A percentile compares a stretch with the other conserved stretches of the same genome.
phyloP scores from a whole-genome alignment of 75 land plant species.

The Pinus taeda region DNA sequence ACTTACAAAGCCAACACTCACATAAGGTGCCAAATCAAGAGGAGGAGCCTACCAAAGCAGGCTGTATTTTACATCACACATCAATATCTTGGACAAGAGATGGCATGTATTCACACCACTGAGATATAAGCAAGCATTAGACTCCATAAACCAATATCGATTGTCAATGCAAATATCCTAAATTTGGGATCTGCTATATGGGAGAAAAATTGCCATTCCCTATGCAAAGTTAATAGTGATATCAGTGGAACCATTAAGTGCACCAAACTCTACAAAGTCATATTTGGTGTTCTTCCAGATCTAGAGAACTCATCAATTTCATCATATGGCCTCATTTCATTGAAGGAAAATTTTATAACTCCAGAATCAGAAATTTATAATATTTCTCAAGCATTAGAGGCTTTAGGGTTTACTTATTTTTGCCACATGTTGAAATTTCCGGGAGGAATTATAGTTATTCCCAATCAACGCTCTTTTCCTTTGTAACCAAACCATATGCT shows the following conservation, averaged over 20 bases:
- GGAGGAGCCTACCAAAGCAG: too few species aligned
- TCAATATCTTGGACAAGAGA: too few species aligned
- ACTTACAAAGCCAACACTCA: too few species aligned
- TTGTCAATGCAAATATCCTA: conserved; percentile 8
- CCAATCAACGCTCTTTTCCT: conserved; percentile 13
- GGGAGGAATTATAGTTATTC: conserved; percentile 21
- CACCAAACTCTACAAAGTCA: conserved; percentile 11
- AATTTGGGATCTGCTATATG: conserved; percentile 8
- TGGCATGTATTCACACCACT: too few species aligned
- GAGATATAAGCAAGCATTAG: conserved; percentile 20
- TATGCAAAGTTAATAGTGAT: conserved; percentile 6
- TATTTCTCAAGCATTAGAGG: conserved; percentile 8
- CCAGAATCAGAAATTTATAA: conserved; percentile 6
- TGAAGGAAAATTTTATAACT: conserved; percentile 14
- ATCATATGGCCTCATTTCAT: conserved; percentile 2
- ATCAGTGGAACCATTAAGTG: not conserved
- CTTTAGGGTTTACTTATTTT: conserved; percentile 8
- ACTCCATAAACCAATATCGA: conserved; percentile 2
- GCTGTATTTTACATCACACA: too few species aligned
- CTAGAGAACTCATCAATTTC: conserved; percentile 3
- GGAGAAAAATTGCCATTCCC: conserved; percentile 16
- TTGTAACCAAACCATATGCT: conserved; percentile 1
- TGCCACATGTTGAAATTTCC: conserved; percentile 19
- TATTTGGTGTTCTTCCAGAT: conserved; percentile 13
- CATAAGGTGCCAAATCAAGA: too few species aligned